A percentile compares a stretch with the other conserved stretches of the same genome.
phyloP scores from a whole-genome alignment of 345 rosid genomes.

The Salix udensis region DNA sequence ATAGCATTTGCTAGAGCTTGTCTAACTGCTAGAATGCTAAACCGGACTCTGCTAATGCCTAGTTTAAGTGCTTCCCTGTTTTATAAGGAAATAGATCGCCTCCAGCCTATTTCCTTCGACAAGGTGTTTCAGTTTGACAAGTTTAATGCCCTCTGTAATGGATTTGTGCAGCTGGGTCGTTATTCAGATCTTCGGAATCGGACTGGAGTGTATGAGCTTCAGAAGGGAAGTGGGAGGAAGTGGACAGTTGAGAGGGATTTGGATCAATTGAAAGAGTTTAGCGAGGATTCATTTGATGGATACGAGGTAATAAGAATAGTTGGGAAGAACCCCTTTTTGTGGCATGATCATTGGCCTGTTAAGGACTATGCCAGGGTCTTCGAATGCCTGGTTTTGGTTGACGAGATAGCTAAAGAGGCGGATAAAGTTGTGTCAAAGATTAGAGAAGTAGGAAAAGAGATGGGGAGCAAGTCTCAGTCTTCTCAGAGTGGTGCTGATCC shows the following conservation, averaged over 20 bases:
- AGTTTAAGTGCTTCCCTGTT: constrained; percentile 89
- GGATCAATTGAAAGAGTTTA: constrained; percentile 54
- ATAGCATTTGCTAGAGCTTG: constrained; percentile 96
- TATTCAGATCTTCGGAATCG: constrained; percentile 52
- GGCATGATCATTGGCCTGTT: constrained; percentile 99
- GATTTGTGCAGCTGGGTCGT: constrained; percentile 67
- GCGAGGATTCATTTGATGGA: constrained; percentile 40
- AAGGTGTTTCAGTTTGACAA: constrained; percentile 67
- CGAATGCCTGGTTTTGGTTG: constrained; percentile 76
- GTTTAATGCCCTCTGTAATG: constrained; percentile 67
- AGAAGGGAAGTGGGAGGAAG: constrained; percentile 94
- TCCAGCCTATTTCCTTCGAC: constrained; percentile 76
- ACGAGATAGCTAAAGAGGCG: constrained; percentile 70
- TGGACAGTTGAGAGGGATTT: constrained; percentile 81
- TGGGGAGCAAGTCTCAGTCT: constrained; percentile 20
- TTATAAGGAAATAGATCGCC: constrained; percentile 74
- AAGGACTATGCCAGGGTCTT: constrained; percentile 79
- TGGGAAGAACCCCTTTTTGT: constrained; percentile 87
- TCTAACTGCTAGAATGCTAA: constrained; percentile 77
- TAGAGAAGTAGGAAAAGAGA: constrained; percentile 50
- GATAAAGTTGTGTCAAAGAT: constrained; percentile 70
- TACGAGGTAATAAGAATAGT: constrained; percentile 61
- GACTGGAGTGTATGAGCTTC: constrained; percentile 41
- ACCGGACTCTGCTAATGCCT: constrained; percentile 89
- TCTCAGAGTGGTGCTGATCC: neutral